Base-by-base conservation (phyloP, 148 eudicot species). In the Chenopodium album region DNA sequence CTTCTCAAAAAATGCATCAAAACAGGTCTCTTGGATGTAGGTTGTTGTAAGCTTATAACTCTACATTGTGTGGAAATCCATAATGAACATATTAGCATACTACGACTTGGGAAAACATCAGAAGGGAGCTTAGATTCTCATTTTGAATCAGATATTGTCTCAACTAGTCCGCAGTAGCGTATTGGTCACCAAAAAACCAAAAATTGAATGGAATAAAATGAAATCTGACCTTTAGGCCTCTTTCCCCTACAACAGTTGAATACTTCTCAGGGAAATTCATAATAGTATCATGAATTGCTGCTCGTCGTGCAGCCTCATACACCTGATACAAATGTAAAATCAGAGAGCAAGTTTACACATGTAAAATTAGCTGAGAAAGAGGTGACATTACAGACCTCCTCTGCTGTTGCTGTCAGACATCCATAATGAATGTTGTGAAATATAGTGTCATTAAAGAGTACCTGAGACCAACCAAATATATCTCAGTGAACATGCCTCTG, bases 211-310 rank as follows among this genome's bases (percentile, higher is more conserved):
- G 34, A 77, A 31, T 26, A 80, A 3, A 67, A 34, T 3, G 4
- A 34, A 48, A 54, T 28, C 87, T 81, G 67, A 92, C 97, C 92
- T 92, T 92, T 73, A 92, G 89, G 72, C 97, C 97, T 82, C 98
- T 91, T 87, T 95, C 98, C 84, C 98, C 98, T 12, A 95, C 98
- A 76, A 93, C 84, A 28, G 98, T 95, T 22, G 88, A 86, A 87
- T 95, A 95, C 76, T 93, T 92, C 47, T 92, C 89, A 29, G 98
- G 98, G 82, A 95, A 95, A 46, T 90, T 95, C 97, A 95, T 89
- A 59, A 95, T 93, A 10, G 97, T 95, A 71, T 95, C 96, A 88
- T 95, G 98, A 87, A 95, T 93, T 70, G 97, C 92, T 70, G 98
- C 98, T 79, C 76, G 85, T 32, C 89, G 89, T 81, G 97, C 97